Evolutionary conservation across 2,329 filamentous ascomycete species (phyloP), one percentile per base, ranked within the genome.

Genomic region (Pseudogymnoascus sp.): DNA sequence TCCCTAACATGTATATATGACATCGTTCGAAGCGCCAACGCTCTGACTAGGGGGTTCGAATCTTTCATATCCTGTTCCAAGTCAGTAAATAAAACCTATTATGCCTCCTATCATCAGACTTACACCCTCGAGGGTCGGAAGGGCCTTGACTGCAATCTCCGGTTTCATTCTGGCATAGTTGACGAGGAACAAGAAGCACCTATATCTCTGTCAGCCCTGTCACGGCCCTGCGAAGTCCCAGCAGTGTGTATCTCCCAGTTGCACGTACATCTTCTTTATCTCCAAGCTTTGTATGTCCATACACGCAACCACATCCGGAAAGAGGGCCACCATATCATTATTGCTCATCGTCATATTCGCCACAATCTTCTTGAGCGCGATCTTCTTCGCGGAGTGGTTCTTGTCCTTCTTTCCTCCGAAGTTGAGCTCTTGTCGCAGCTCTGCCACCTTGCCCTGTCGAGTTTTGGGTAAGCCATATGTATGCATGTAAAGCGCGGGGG

Each of bases 271-370:
- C 82, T 99, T 99, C 84, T 99, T 99, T 78, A 99, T 97, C 77
- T 99, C 94, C 74, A 99, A 79, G 71, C 90, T 96, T 60, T 88
- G 89, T 65, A 99, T 90, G 69, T 90, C 86, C 94, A 99, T 99
- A 80, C 93, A 97, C 66, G 82, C 87, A 69, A 99, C 90, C 64
- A 99, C 89, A 73, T 99, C 94, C 15, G 93, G 92, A 70, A 99
- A 99, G 60, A 99, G 81, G 39, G 91, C 92, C 62, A 97, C 89
- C 94, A 99, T 99, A 76, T 99, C 94, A 73, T 97, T 99, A 79
- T 99, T 99, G 84, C 93, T 97, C 94, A 99, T 99, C 67, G 94
- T 99, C 94, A 99, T 99, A 75, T 99, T 99, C 74, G 94, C 94
- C 70, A 99, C 94, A 69, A 99, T 97, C 83, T 97, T 97, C 84